Conservation (phyloP, 306 rosid genomes). For the Quercus engelmannii region DNA sequence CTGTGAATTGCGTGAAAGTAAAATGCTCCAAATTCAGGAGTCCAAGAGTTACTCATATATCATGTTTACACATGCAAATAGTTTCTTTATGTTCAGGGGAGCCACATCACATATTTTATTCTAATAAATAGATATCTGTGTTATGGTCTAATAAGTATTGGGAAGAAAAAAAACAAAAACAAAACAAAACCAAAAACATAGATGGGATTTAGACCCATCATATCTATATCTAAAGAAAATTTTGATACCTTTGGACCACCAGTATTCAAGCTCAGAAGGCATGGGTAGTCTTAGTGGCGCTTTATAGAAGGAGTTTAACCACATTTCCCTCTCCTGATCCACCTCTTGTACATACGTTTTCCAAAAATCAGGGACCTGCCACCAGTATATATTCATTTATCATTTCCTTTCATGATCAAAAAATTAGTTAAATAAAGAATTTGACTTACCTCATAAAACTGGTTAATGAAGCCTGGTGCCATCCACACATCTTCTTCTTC, state of each 20-base stretch:
- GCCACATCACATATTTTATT: no score
- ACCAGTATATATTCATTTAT: constrained; percentile 14
- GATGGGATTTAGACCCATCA: no score
- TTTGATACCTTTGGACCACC: constrained; percentile 72
- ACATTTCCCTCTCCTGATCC: constrained; percentile 93
- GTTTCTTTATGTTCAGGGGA: no score
- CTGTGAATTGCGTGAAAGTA: no score
- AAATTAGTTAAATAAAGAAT: constrained; percentile 21
- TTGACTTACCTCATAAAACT: constrained; percentile 77
- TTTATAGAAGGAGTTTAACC: constrained; percentile 93
- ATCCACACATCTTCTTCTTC: constrained; percentile 96
- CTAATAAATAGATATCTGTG: no score
- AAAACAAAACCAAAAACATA: no score
- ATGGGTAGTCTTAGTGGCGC: constrained; percentile 91
- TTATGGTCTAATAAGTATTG: no score
- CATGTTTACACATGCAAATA: no score
- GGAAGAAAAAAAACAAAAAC: no score
- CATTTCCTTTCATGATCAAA: constrained; percentile 10
- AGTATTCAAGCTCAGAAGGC: constrained; percentile 96
- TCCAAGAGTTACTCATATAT: no score
- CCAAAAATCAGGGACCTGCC: constrained; percentile 95
- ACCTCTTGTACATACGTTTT: constrained; percentile 79
- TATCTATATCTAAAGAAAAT: neutral
- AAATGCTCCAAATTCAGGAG: no score
- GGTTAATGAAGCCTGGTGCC: constrained; percentile 97